Conservation (phyloP, 495 filamentous ascomycete genomes). For the Recurvomyces mirabilis region DNA sequence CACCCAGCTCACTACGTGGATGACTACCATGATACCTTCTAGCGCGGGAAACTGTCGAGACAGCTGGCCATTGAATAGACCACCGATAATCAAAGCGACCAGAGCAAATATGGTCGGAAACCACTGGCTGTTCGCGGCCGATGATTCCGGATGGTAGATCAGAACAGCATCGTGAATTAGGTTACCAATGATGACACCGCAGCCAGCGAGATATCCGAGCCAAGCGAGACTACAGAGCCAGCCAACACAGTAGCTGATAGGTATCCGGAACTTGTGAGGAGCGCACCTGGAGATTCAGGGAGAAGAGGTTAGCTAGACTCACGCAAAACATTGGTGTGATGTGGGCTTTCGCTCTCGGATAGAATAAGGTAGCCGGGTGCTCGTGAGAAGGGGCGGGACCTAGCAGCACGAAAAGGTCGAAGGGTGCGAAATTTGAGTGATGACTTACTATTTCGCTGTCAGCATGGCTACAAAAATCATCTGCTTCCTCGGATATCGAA, state of each 20-base stretch:
- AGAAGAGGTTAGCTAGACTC: too few relatives aligned
- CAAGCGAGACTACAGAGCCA: constrained; percentile 29
- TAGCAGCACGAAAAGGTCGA: too few relatives aligned
- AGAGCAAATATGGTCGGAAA: constrained; percentile 23
- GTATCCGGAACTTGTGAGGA: constrained; percentile 25
- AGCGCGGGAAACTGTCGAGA: constrained; percentile 21
- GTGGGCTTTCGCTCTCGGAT: too few relatives aligned
- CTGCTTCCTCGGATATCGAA: too few relatives aligned
- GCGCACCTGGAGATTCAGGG: constrained; percentile 40
- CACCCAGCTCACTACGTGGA: constrained; percentile 25
- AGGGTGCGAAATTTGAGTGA: too few relatives aligned
- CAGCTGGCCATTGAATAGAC: constrained; percentile 25
- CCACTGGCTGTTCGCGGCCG: constrained; percentile 20
- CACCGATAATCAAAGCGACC: constrained; percentile 14
- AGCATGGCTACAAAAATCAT: too few relatives aligned
- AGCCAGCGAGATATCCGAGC: neutral
- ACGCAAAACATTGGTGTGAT: too few relatives aligned
- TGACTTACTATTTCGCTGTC: too few relatives aligned
- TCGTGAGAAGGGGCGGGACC: too few relatives aligned
- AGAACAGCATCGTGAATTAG: constrained; percentile 3
- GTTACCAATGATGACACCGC: constrained; percentile 8
- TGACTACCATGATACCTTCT: constrained; percentile 23
- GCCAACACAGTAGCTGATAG: constrained; percentile 34
- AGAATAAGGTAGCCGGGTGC: too few relatives aligned
- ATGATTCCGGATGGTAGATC: constrained; percentile 12